Percentiles rank a stretch among this genome's conserved stretches.
These are phyloP conservation scores for Hypoxylon sp. DNA, from an alignment of 2,329 filamentous ascomycete species.

Conservation along the genomic window DNA sequence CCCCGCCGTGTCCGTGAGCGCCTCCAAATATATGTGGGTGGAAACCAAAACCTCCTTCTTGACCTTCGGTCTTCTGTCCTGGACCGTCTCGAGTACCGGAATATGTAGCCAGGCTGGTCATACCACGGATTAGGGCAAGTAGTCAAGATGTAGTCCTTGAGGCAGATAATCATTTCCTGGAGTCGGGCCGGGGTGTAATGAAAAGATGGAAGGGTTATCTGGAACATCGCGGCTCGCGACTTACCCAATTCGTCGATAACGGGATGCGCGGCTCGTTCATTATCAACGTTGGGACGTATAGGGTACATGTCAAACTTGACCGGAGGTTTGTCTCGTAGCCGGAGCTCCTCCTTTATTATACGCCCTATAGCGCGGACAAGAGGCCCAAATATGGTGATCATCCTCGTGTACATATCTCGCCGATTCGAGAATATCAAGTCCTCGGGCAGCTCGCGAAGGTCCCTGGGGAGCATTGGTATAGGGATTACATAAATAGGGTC, in stretches of 20 bases:
- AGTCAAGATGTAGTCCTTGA: neutral
- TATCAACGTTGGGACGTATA: neutral
- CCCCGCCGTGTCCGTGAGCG: neutral
- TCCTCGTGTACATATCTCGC: neutral
- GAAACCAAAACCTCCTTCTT: slow-evolving; percentile 24
- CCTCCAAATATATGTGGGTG: slow-evolving; percentile 19
- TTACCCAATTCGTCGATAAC: neutral
- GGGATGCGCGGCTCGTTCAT: neutral
- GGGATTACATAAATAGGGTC: neutral
- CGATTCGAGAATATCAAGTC: slow-evolving; percentile 5
- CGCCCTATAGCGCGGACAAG: slow-evolving; percentile 21
- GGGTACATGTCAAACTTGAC: slow-evolving; percentile 38
- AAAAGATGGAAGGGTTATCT: slow-evolving; percentile 21
- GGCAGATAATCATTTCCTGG: neutral
- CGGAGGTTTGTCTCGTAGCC: neutral
- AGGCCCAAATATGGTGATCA: slow-evolving; percentile 20
- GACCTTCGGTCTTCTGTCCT: neutral
- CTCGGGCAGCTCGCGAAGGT: slow-evolving; percentile 14
- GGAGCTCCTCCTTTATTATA: neutral
- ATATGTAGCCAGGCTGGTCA: slow-evolving; percentile 25
- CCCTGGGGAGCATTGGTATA: neutral
- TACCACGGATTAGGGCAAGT: slow-evolving; percentile 15
- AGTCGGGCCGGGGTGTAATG: neutral
- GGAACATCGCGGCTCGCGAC: slow-evolving; percentile 27
- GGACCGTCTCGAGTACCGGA: slow-evolving; percentile 15